phyloP scores from a whole-genome alignment of 2,329 filamentous ascomycete genomes.

The Leptographium galeiforme region DNA sequence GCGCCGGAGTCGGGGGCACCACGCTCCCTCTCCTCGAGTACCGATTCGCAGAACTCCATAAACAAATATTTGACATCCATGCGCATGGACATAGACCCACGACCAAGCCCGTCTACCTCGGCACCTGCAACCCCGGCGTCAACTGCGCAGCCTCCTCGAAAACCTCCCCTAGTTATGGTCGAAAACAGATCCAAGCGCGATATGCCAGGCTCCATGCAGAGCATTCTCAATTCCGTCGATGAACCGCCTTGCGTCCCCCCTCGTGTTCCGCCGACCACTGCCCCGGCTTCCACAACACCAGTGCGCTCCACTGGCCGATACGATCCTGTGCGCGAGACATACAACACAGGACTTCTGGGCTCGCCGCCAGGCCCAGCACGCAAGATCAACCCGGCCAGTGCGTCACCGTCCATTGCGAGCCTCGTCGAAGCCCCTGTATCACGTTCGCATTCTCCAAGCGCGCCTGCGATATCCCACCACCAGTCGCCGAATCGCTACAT shows the following conservation, averaged over 20 bases:
- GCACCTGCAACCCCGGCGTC: constrained; percentile 3
- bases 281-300: constrained; percentile 28
- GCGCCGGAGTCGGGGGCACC: background rate
- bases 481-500: constrained; percentile 18
- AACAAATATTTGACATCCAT: constrained; percentile 25
- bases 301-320: constrained; percentile 59
- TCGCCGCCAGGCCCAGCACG: constrained; percentile 36
- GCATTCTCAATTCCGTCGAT: constrained; percentile 40
- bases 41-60: constrained; percentile 1
- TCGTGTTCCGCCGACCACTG: constrained; percentile 23
- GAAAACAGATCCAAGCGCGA: constrained; percentile 39
- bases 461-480: constrained; percentile 14
- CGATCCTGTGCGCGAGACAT: constrained; percentile 50
- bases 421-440: constrained; percentile 59
- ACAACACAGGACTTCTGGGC: constrained; percentile 25
- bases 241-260: constrained; percentile 29
- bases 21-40: constrained; percentile 5
- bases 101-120: constrained; percentile 12
- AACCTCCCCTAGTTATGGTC: constrained; percentile 14
- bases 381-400: constrained; percentile 59
- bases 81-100: constrained; percentile 20
- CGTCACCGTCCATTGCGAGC: constrained; percentile 83
- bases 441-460: constrained; percentile 16
- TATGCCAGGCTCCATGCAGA: constrained; percentile 38
- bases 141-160: constrained; percentile 10